Conservation (phyloP, 345 rosid genomes). For the Ceriops zippeliana region DNA sequence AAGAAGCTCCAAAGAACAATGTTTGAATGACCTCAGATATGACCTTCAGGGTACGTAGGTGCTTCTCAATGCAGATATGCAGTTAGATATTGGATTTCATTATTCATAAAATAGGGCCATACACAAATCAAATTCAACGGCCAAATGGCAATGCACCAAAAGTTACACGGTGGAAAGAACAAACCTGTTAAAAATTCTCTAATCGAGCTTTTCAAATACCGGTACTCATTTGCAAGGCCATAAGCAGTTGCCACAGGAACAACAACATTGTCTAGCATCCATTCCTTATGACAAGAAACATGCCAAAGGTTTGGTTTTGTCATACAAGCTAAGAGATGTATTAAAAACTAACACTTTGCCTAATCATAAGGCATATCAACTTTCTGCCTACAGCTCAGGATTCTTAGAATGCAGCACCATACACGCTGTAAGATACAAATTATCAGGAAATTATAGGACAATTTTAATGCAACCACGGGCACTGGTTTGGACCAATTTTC, state of each 20-base stretch:
- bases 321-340: not conserved
- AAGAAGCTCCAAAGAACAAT: not conserved
- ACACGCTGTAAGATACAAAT: too few species aligned
- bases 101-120: not conserved
- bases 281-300: constrained; percentile 44
- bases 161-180: constrained; percentile 9
- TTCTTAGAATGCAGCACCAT: not conserved
- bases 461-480: not conserved
- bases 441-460: too few species aligned
- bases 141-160: not conserved
- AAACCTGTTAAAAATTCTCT: constrained; percentile 69
- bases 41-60: too few species aligned
- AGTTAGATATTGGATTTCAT: not conserved
- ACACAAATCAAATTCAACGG: not conserved
- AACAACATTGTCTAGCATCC: constrained; percentile 82
- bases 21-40: too few species aligned
- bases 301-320: constrained; percentile 11
- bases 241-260: constrained; percentile 73
- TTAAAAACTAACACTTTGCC: not conserved
- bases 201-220: constrained; percentile 76
- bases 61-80: not conserved
- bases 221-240: constrained; percentile 68
- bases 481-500: not conserved
- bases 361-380: not conserved
- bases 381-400: not conserved